Evolutionary conservation across 768 basidiomycete genomes (phyloP).

Genomic region (Tulasnella sp.): DNA sequence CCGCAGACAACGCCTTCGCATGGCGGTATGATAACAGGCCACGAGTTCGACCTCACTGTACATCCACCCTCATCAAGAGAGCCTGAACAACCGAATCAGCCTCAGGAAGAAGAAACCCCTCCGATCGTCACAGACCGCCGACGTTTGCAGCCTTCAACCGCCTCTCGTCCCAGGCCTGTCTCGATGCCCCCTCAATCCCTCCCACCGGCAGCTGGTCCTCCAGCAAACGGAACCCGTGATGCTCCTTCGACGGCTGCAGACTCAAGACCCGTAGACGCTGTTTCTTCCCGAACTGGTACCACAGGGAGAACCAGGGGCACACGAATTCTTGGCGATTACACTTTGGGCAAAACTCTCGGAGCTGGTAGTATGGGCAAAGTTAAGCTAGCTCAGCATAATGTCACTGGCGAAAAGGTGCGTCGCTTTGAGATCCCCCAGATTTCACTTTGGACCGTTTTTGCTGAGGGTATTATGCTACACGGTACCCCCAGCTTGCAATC

Average conservation of each 20-base stretch:
- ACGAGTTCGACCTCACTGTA: constrained; percentile 60
- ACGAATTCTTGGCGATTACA: constrained; percentile 86
- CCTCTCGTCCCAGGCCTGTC: constrained; percentile 53
- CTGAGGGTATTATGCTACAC: neutral
- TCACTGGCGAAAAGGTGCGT: constrained; percentile 88
- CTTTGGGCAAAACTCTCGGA: constrained; percentile 92
- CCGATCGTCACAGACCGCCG: constrained; percentile 34
- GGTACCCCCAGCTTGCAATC: constrained; percentile 73
- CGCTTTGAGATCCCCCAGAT: constrained; percentile 1
- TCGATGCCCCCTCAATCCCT: constrained; percentile 70
- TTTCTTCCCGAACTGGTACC: constrained; percentile 1
- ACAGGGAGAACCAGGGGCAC: constrained; percentile 30
- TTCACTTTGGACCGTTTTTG: neutral
- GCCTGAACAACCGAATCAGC: constrained; percentile 33
- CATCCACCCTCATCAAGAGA: constrained; percentile 26
- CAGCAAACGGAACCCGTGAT: constrained; percentile 29
- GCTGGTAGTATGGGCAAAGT: constrained; percentile 99
- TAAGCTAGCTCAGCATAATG: constrained; percentile 85
- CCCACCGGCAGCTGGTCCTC: constrained; percentile 30
- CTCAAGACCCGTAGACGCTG: constrained; percentile 22
- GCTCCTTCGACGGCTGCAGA: constrained; percentile 33
- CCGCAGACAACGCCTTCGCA: constrained; percentile 46
- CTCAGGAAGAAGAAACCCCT: constrained; percentile 37
- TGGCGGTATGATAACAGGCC: constrained; percentile 49
- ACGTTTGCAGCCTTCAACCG: constrained; percentile 31